Evolutionary conservation across 192 early-diverging fungal species (phyloP).

Genomic region (Entophlyctis luteolus): DNA sequence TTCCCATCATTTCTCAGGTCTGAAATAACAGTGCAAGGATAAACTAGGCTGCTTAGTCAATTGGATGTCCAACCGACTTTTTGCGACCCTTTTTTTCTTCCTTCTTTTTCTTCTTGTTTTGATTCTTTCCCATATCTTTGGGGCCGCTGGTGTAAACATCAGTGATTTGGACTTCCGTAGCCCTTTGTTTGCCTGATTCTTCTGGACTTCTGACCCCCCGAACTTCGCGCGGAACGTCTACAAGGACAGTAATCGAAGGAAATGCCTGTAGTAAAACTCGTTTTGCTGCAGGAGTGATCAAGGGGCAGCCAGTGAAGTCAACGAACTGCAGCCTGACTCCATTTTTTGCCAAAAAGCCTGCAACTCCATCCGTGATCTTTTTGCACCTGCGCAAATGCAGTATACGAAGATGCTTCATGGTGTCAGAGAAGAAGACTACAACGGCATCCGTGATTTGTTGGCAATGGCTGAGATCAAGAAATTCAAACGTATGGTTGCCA

Average conservation of each 20-base stretch:
- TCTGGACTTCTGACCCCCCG: conserved; percentile 15
- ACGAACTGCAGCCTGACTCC: conserved; percentile 20
- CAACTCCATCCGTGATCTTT: conserved; percentile 41
- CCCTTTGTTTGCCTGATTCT: conserved; percentile 20
- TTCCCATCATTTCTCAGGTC: too few relatives aligned
- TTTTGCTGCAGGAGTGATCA: conserved; percentile 22
- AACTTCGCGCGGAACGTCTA: conserved; percentile 14
- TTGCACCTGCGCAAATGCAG: conserved; percentile 38
- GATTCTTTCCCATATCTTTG: conserved; percentile 20
- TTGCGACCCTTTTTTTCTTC: conserved; percentile 19
- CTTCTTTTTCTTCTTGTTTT: conserved; percentile 18
- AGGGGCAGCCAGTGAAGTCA: conserved; percentile 38
- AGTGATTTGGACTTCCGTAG: conserved; percentile 30
- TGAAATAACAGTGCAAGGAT: too few relatives aligned
- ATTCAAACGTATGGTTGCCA: conserved; percentile 36
- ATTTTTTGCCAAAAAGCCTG: conserved; percentile 26
- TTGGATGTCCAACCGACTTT: neutral
- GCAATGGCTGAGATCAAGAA: conserved; percentile 42
- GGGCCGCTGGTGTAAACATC: conserved; percentile 35
- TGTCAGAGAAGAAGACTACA: conserved; percentile 37
- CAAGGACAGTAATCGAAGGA: neutral
- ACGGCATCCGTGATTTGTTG: conserved; percentile 44
- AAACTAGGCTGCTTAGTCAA: too few relatives aligned
- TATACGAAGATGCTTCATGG: conserved; percentile 24
- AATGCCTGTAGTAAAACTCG: conserved; percentile 8